Evolutionary conservation across 2,329 filamentous ascomycete genomes (phyloP).

Genomic region (Fusarium zealandicum): DNA sequence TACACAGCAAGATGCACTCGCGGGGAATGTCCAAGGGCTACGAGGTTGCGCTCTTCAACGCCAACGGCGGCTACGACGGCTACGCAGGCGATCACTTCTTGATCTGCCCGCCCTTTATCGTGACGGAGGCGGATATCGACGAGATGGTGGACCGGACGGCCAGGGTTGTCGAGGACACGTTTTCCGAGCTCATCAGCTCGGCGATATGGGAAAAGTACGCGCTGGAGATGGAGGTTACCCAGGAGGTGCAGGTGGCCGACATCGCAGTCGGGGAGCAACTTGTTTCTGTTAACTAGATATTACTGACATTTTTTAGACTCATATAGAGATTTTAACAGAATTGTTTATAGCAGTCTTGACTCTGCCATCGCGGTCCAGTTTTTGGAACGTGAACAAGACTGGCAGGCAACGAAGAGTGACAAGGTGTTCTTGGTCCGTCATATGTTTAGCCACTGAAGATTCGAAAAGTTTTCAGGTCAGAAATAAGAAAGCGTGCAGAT

Average conservation of each 20-base stretch:
- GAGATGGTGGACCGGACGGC: conserved; percentile 31
- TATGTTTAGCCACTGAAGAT: no score
- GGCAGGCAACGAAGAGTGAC: no score
- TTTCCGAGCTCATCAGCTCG: conserved; percentile 18
- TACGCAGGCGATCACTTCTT: conserved; percentile 34
- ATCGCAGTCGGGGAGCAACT: background rate
- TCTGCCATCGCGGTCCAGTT: no score
- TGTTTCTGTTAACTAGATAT: background rate
- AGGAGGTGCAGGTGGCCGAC: background rate
- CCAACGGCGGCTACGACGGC: conserved; percentile 33
- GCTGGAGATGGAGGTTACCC: conserved; percentile 22
- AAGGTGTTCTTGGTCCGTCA: no score
- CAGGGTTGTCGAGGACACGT: conserved; percentile 29
- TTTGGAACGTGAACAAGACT: no score
- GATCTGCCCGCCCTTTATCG: conserved; percentile 31
- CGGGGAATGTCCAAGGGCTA: conserved; percentile 32
- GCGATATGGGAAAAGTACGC: conserved; percentile 29
- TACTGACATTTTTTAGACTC: background rate
- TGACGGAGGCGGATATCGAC: conserved; percentile 23
- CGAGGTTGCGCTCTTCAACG: conserved; percentile 33
- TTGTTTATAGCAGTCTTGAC: background rate
- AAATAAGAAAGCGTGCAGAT: no score
- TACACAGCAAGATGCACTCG: conserved; percentile 21
- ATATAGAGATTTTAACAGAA: background rate
- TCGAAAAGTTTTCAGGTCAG: no score